Percentiles rank a stretch among this genome's conserved stretches.
Conservation (phyloP, 345 rosid species). For the Heritiera fomes region DNA sequence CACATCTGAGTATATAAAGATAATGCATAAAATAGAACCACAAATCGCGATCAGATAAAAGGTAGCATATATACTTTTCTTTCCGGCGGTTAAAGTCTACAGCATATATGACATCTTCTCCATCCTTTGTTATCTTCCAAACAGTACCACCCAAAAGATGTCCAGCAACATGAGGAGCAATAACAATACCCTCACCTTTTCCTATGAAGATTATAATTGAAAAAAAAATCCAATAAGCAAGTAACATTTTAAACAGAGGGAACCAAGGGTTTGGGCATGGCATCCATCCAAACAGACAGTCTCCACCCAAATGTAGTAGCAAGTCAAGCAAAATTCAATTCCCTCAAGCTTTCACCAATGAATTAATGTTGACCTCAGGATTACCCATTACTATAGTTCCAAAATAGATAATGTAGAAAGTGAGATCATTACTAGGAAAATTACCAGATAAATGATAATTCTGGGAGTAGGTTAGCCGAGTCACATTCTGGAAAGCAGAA, state of each 20-base stretch:
- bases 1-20: constrained; percentile 1
- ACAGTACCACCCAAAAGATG: constrained; percentile 94
- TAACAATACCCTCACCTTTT: constrained; percentile 95
- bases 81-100: constrained; percentile 95
- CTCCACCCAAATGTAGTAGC: background rate
- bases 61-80: constrained; percentile 61
- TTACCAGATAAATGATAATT: constrained; percentile 84
- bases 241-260: background rate
- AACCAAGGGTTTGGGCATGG: background rate
- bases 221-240: constrained; percentile 10
- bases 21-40: background rate
- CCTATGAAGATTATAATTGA: constrained; percentile 39
- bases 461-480: constrained; percentile 88
- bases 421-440: constrained; percentile 5
- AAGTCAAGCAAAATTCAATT: background rate
- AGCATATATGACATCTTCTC: constrained; percentile 96
- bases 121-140: constrained; percentile 98
- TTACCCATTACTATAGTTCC: background rate
- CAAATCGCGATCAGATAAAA: constrained; percentile 23
- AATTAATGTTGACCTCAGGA: background rate
- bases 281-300: background rate
- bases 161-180: constrained; percentile 94
- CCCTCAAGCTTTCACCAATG: background rate
- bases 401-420: background rate
- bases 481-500: constrained; percentile 79